phyloP scores from a whole-genome alignment of 352 stramenopile genomes.

The Globisporangium takayamanum region DNA sequence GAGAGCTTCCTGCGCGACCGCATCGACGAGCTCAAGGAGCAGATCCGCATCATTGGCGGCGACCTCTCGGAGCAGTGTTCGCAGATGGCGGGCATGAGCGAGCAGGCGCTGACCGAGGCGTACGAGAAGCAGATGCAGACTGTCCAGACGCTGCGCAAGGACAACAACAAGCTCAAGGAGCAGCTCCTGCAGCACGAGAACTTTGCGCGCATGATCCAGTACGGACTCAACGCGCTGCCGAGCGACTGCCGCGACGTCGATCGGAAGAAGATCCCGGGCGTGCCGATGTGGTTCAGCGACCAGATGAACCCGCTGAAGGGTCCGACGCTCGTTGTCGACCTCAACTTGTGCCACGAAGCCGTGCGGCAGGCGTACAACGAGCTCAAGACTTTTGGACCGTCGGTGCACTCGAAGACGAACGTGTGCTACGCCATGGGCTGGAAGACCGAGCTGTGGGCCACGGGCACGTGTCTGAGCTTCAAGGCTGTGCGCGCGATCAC shows the following conservation, averaged over 20 bases:
- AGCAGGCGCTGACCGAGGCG: constrained; percentile 68
- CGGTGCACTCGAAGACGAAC: constrained; percentile 80
- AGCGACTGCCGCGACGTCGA: constrained; percentile 73
- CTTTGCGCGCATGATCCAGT: constrained; percentile 82
- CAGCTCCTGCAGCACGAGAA: constrained; percentile 79
- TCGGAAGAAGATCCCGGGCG: constrained; percentile 66
- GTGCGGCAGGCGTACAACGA: constrained; percentile 77
- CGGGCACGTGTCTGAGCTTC: constrained; percentile 70
- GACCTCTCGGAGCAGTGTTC: constrained; percentile 73
- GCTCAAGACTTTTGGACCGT: constrained; percentile 64
- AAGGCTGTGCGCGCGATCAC: constrained; percentile 52
- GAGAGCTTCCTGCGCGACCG: constrained; percentile 73
- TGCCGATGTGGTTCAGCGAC: constrained; percentile 76
- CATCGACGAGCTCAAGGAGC: constrained; percentile 80
- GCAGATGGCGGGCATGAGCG: constrained; percentile 77
- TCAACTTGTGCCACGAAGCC: constrained; percentile 72
- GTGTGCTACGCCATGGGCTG: constrained; percentile 83
- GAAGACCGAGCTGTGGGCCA: constrained; percentile 80
- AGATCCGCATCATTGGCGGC: constrained; percentile 77
- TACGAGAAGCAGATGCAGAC: constrained; percentile 83
- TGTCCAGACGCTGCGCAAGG: constrained; percentile 69
- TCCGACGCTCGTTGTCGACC: constrained; percentile 65
- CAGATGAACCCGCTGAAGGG: constrained; percentile 76
- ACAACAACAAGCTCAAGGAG: constrained; percentile 84
- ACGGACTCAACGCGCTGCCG: constrained; percentile 67